Evolutionary conservation across 768 basidiomycete species (phyloP), one percentile per base, ranked within the genome.

Genomic region (Boletus edulis): DNA sequence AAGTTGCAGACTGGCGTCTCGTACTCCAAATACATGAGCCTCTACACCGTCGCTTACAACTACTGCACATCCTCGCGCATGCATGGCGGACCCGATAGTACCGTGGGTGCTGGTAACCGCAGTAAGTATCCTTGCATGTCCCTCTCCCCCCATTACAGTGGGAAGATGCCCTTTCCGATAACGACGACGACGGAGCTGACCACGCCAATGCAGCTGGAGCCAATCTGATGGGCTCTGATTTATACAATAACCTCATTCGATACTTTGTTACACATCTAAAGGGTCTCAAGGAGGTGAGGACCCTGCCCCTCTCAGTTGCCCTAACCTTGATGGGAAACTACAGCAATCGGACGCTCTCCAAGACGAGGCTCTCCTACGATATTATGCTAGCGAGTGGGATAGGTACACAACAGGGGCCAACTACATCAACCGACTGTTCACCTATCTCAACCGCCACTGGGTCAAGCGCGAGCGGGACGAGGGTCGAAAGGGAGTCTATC

Each of bases 361-460:
- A 66, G 93, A 97, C 65, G 89, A 97, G 65, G 87, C 83, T 1
- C 81, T 99, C 7, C 75, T 99, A 52, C 84, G 87, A 59, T 98
- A 91, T 69, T 99, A 98, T 67, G 93, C 92, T 2, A 70, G 73
- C 55, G 94, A 98, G 72, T 98, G 97, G 97, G 89, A 91, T 64
- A 81, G 94, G 42, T 98, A 98, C 75, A 99, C 97, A 0, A 96
- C 87, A 3, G 96, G 96, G 45, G 95, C 96, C 1, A 94, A 91
- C 67, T 98, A 97, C 69, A 93, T 98, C 73, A 96, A 98, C 70
- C 89, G 96, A 52, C 75, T 99, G 35, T 98, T 98, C 77, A 95
- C 93, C 3, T 98, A 98, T 75, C 81, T 99, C 54, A 98, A 99
- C 73, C 91, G 96, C 20, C 94, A 98, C 73, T 99, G 97, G 97